These are phyloP conservation scores for Plasmodiophora brassicae DNA, from an alignment of 208 protist genomes.

Conservation along the genomic window DNA sequence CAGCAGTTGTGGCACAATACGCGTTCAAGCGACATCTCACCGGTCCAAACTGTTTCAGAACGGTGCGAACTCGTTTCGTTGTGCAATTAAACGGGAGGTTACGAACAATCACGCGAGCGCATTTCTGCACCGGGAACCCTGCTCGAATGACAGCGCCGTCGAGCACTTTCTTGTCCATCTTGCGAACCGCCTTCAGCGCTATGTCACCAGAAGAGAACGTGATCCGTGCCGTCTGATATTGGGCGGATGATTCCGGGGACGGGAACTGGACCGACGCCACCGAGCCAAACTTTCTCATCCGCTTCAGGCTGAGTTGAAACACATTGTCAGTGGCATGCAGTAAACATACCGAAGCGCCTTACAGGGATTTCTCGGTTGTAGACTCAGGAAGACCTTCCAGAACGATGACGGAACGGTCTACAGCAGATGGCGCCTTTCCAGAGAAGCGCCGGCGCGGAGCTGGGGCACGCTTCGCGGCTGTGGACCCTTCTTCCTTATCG, in stretches of 20 bases:
- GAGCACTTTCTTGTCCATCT: background rate
- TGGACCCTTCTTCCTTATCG: background rate
- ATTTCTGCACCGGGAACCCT: background rate
- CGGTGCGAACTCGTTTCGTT: background rate
- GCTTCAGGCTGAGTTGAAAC: background rate
- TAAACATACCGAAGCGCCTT: background rate
- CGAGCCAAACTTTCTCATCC: background rate
- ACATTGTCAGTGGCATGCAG: background rate
- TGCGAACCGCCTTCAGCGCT: background rate
- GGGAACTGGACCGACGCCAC: background rate
- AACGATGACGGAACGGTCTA: background rate
- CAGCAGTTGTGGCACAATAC: background rate
- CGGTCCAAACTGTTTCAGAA: background rate
- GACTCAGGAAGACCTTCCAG: background rate
- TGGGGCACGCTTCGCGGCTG: background rate
- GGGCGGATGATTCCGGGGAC: background rate
- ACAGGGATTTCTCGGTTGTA: background rate
- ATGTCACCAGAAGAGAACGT: background rate
- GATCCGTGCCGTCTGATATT: background rate
- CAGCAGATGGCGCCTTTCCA: background rate
- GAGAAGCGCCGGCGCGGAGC: background rate
- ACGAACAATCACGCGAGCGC: background rate
- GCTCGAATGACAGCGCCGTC: background rate
- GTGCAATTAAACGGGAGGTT: constrained; percentile 11
- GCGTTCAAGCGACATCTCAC: background rate